A percentile compares a stretch with the other conserved stretches of the same genome.
Conservation (phyloP, 352 stramenopile genomes). For the Aphanomyces astaci region DNA sequence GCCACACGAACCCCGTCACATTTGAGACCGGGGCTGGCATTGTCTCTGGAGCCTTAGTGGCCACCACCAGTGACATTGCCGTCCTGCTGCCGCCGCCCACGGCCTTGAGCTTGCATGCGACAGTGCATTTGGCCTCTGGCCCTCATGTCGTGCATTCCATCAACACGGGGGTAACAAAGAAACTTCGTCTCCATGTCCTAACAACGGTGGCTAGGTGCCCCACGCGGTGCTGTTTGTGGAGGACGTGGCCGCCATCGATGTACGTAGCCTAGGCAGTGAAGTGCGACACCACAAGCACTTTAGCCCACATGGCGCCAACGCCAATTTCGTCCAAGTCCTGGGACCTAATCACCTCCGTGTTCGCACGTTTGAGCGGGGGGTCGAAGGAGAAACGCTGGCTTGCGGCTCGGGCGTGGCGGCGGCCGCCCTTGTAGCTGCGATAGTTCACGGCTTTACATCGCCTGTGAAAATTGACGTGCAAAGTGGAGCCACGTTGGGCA, state of each 20-base stretch:
- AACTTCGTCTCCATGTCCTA: not conserved
- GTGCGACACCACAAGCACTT: slow-evolving; percentile 20
- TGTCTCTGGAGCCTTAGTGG: not conserved
- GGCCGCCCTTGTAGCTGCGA: not conserved
- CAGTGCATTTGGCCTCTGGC: not conserved
- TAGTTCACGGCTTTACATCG: slow-evolving; percentile 14
- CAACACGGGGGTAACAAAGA: slow-evolving; percentile 7
- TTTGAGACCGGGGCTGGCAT: slow-evolving; percentile 19
- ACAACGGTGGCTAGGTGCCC: not conserved
- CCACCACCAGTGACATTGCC: not conserved
- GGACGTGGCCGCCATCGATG: slow-evolving; percentile 4
- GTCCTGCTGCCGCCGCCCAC: slow-evolving; percentile 4
- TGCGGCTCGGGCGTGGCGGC: slow-evolving; percentile 19
- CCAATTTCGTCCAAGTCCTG: slow-evolving; percentile 21
- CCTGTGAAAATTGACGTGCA: slow-evolving; percentile 12
- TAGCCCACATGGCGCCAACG: slow-evolving; percentile 10
- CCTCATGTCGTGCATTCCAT: slow-evolving; percentile 8
- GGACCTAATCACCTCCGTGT: not conserved
- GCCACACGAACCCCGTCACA: slow-evolving; percentile 5
- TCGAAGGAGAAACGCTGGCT: slow-evolving; percentile 20
- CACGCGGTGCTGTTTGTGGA: slow-evolving; percentile 12
- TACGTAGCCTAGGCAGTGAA: not conserved
- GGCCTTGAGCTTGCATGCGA: not conserved
- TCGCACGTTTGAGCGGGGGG: slow-evolving; percentile 14
- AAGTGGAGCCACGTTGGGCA: slow-evolving; percentile 7